Conservation (phyloP, 73 alveolate genomes). For the Uronychia setigera region DNA sequence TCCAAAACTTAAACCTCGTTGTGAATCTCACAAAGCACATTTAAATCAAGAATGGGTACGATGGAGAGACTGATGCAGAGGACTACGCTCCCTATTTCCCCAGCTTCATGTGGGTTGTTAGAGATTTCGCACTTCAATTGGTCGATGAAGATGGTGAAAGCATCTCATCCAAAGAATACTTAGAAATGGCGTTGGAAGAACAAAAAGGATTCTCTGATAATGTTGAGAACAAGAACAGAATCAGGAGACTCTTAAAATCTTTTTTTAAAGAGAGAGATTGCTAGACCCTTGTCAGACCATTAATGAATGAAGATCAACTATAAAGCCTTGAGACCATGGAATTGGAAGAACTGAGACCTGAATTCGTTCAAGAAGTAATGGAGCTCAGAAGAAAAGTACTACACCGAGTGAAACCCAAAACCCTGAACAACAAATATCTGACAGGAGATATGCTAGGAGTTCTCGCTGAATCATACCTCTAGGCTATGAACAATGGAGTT, state of each 20-base stretch:
- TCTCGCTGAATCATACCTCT: conserved; percentile 20
- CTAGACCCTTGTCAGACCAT: conserved; percentile 90
- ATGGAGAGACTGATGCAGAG: conserved; percentile 55
- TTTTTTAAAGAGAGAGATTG: conserved; percentile 92
- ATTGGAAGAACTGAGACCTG: conserved; percentile 68
- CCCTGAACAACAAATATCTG: conserved; percentile 47
- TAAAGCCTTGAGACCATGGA: conserved; percentile 71
- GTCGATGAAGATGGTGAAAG: conserved; percentile 57
- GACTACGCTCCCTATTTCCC: conserved; percentile 50
- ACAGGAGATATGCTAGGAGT: conserved; percentile 46
- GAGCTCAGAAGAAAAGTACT: conserved; percentile 64
- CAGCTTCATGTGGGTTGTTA: conserved; percentile 82
- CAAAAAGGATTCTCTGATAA: conserved; percentile 53
- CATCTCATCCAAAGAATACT: conserved; percentile 50
- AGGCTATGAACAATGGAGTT: conserved; percentile 68
- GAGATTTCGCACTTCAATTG: conserved; percentile 83
- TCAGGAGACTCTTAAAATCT: conserved; percentile 78
- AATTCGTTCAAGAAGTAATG: conserved; percentile 73
- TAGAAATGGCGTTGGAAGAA: conserved; percentile 59
- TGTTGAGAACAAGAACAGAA: conserved; percentile 81
- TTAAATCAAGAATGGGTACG: conserved; percentile 66
- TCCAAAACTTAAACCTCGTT: conserved; percentile 80
- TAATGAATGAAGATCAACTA: conserved; percentile 81
- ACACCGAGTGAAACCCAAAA: conserved; percentile 60
- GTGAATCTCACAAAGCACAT: conserved; percentile 84